These are phyloP conservation scores for Boletales sp. DNA, from an alignment of 768 basidiomycete species.

Conservation along the genomic window DNA sequence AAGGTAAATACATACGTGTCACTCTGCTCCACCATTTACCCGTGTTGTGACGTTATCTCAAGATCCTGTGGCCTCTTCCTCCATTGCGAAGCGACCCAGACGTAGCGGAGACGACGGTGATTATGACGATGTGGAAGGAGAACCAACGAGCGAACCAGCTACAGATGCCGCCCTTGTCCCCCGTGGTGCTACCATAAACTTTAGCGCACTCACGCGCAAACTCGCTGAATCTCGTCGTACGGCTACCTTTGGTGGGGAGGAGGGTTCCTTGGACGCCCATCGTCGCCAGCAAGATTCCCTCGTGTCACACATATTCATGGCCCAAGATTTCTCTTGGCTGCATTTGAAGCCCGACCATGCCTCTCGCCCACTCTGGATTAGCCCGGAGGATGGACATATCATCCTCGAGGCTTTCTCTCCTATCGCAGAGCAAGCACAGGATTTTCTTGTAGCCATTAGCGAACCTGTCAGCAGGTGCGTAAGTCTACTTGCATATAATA, in stretches of 20 bases:
- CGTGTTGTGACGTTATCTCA: neutral
- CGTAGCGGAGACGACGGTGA: slow-evolving; percentile 51
- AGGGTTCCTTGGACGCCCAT: slow-evolving; percentile 58
- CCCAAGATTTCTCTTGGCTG: slow-evolving; percentile 84
- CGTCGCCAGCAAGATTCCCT: slow-evolving; percentile 71
- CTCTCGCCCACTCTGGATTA: slow-evolving; percentile 94
- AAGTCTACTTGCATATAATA: slow-evolving; percentile 28
- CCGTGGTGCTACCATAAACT: slow-evolving; percentile 77
- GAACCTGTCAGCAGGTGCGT: slow-evolving; percentile 97
- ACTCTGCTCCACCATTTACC: neutral
- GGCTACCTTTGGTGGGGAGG: slow-evolving; percentile 35
- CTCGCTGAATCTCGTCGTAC: slow-evolving; percentile 59
- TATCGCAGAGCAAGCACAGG: slow-evolving; percentile 96
- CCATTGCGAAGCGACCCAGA: slow-evolving; percentile 39
- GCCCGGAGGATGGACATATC: slow-evolving; percentile 86
- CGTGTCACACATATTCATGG: slow-evolving; percentile 79
- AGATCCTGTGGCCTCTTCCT: slow-evolving; percentile 22
- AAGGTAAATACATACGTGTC: slow-evolving; percentile 28
- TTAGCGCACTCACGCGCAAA: slow-evolving; percentile 79
- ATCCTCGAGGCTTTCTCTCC: slow-evolving; percentile 98
- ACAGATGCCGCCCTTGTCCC: slow-evolving; percentile 49
- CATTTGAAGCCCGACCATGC: slow-evolving; percentile 88
- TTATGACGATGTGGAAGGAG: slow-evolving; percentile 56
- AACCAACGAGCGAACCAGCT: slow-evolving; percentile 37
- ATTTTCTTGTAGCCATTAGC: slow-evolving; percentile 95